Percentiles rank a stretch among this genome's conserved stretches.
Evolutionary conservation across 768 basidiomycete genomes (phyloP).

Genomic region (Panaeolus papilionaceus): DNA sequence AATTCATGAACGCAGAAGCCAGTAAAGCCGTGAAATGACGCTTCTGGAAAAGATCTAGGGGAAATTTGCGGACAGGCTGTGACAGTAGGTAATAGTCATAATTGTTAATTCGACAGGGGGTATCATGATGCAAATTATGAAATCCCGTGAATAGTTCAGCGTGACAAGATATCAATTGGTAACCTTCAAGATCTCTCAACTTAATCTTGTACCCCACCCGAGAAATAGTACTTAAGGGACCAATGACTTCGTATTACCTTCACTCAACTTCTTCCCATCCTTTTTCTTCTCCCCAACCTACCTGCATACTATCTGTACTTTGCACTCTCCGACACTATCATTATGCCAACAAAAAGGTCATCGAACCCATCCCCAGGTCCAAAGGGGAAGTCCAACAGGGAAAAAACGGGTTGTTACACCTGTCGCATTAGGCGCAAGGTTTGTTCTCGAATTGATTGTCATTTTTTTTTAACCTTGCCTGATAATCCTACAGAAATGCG

Average conservation of each 20-base stretch:
- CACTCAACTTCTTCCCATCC: background rate
- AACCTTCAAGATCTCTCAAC: background rate
- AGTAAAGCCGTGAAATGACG: background rate
- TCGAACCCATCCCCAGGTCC: background rate
- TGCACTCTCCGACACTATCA: background rate
- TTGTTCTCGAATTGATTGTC: background rate
- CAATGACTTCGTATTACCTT: background rate
- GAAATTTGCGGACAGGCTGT: background rate
- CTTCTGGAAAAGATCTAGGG: background rate
- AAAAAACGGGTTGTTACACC: background rate
- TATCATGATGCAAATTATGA: background rate
- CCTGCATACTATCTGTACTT: too few relatives aligned
- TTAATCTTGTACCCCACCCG: background rate
- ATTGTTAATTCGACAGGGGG: slow-evolving; percentile 4
- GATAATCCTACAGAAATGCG: background rate
- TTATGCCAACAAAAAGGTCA: background rate
- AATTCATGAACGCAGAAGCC: background rate
- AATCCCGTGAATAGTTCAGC: background rate
- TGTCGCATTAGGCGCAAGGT: background rate
- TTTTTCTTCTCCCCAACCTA: background rate
- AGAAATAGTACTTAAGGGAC: slow-evolving; percentile 1
- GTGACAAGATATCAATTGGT: background rate
- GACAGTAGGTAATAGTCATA: background rate
- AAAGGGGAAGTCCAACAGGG: background rate
- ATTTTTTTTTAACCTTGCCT: background rate